Conservation (phyloP, 73 alveolate species). For the Paramecium biaurelia region DNA sequence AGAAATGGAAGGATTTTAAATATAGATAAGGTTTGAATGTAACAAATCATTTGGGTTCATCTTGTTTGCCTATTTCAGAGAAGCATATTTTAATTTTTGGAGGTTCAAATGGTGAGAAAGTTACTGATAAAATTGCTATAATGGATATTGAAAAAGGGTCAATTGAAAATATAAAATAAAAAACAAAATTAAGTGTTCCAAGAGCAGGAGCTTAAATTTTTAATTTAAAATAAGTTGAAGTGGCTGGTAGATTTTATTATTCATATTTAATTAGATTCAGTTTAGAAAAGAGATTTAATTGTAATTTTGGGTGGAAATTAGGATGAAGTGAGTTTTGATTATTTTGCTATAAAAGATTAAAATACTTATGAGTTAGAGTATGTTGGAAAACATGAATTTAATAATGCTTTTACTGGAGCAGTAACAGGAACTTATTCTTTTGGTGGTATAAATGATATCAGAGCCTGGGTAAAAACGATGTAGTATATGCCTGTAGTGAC, state of each 20-base stretch:
- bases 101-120: conserved; percentile 22
- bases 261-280: not conserved
- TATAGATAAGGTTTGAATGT: conserved; percentile 2
- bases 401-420: conserved; percentile 6
- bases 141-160: conserved; percentile 13
- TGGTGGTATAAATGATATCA: not conserved
- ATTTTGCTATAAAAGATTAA: not conserved
- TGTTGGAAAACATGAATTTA: not conserved
- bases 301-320: not conserved
- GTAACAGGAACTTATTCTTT: not conserved
- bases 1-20: conserved; percentile 5
- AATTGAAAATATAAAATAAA: not conserved
- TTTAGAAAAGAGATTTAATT: not conserved
- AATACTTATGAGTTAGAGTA: not conserved
- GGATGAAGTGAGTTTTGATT: conserved; percentile 7
- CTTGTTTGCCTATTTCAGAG: not conserved
- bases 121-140: not conserved
- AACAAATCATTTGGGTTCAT: not conserved
- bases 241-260: not conserved
- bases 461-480: not conserved
- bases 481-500: not conserved
- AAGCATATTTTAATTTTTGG: not conserved
- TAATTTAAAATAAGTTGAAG: not conserved
- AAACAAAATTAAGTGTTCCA: not conserved
- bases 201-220: conserved; percentile 18